Base-by-base conservation (phyloP, 768 basidiomycete species). In the Pulveroboletus sp. region DNA sequence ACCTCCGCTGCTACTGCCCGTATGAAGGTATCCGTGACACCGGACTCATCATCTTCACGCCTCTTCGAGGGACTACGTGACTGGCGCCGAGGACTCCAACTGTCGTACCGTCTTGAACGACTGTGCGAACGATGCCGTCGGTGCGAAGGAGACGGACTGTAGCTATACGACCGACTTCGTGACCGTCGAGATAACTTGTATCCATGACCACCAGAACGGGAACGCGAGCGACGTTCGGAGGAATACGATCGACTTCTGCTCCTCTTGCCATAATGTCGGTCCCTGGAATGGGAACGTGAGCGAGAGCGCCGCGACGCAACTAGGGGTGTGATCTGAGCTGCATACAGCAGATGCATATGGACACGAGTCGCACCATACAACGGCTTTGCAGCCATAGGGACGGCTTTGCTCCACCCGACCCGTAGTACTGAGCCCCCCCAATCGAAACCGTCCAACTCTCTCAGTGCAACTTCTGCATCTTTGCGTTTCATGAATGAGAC, bases 391-490 rank as follows among this genome's bases (percentile, higher is more conserved):
- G 87, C 91, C 38, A 96, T 73, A 14, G 93, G 88, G 6, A 98
- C 89, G 2, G 94, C 90, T 70, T 98, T 98, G 63, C 95, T 95
- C 94, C 95, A 99, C 13, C 93, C 93, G 6, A 94, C 91, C 13
- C 91, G 77, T 5, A 99, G 71, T 19, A 90, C 67, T 32, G 79
- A 89, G 7, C 94, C 94, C 49, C 89, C 91, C 96, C 95, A 99
- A 37, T 96, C 92, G 52, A 85, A 82, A 2, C 94, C 93, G 59
- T 99, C 96, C 47, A 91, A 79, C 63, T 95, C 89, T 22, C 87
- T 84, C 19, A 96, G 73, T 4, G 95, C 95, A 36, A 69, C 73
- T 63, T 98, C 95, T 3, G 96, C 95, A 59, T 93, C 93, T 56
- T 81, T 82, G 43, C 96, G 79, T 58, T 84, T 90, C 91, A 98